phyloP scores from a whole-genome alignment of 1,139 yeast species.

The Williopsis jadinii region DNA sequence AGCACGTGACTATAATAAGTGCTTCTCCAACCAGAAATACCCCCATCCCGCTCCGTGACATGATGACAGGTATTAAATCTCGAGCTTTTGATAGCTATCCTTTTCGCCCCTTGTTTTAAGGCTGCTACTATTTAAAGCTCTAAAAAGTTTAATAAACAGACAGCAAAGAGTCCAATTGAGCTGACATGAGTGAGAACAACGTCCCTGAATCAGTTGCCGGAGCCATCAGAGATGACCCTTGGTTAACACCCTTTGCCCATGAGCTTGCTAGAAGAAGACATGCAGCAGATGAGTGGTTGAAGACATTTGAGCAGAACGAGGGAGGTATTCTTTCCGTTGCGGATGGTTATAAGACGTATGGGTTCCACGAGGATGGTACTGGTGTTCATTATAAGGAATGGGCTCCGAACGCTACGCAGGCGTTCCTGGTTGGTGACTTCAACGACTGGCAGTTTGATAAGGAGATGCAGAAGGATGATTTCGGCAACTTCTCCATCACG shows the following conservation, averaged over 20 bases:
- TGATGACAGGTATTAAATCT: too few species aligned
- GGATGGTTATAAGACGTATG: constrained; percentile 57
- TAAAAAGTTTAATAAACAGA: too few species aligned
- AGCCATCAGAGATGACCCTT: constrained; percentile 70
- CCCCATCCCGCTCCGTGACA: too few species aligned
- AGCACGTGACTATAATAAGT: too few species aligned
- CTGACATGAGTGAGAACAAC: background rate
- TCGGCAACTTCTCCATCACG: constrained; percentile 61
- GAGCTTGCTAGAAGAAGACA: constrained; percentile 49
- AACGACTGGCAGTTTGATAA: constrained; percentile 70
- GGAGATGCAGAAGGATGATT: constrained; percentile 48
- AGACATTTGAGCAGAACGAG: constrained; percentile 33
- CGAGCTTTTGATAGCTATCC: too few species aligned
- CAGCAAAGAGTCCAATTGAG: too few species aligned
- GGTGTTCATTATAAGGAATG: constrained; percentile 69
- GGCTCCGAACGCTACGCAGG: constrained; percentile 79
- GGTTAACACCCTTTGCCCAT: constrained; percentile 73
- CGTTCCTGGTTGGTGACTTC: constrained; percentile 83
- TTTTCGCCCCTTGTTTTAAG: too few species aligned
- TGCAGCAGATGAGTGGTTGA: constrained; percentile 53
- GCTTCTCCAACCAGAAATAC: too few species aligned
- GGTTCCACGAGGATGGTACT: constrained; percentile 55
- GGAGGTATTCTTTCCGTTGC: constrained; percentile 35
- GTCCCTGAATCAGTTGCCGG: constrained; percentile 36
- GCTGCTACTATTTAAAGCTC: too few species aligned